Conservation (phyloP, 805 yeast genomes). For the Starmerella stigmatis region DNA sequence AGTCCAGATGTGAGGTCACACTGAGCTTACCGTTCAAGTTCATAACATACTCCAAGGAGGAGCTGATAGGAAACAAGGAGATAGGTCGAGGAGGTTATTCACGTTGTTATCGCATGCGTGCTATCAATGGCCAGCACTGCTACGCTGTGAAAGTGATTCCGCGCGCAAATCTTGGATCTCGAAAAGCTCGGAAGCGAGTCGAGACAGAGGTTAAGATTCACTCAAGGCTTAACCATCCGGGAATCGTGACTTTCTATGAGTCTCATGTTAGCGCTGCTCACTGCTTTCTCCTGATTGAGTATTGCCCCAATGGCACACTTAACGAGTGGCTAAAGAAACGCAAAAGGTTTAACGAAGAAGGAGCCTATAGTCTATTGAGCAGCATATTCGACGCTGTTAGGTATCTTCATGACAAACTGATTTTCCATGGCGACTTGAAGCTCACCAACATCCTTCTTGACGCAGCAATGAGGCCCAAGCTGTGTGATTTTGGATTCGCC, state of each 20-base stretch:
- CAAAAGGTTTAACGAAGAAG: slow-evolving; percentile 77
- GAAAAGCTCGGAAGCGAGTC: not conserved
- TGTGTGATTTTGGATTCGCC: slow-evolving; percentile 95
- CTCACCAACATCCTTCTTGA: slow-evolving; percentile 91
- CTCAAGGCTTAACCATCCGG: slow-evolving; percentile 72
- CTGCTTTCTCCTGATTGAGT: slow-evolving; percentile 81
- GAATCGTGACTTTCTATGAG: slow-evolving; percentile 81
- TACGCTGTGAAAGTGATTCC: slow-evolving; percentile 18
- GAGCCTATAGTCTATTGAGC: slow-evolving; percentile 72
- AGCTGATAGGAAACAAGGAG: not conserved
- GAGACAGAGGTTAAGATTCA: slow-evolving; percentile 72
- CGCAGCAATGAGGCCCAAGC: slow-evolving; percentile 79
- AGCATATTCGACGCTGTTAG: slow-evolving; percentile 87
- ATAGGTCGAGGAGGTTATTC: slow-evolving; percentile 22
- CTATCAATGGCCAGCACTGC: slow-evolving; percentile 4
- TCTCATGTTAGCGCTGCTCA: slow-evolving; percentile 90
- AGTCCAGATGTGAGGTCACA: not conserved
- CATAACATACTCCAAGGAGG: not conserved
- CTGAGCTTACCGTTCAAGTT: not conserved
- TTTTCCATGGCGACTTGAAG: slow-evolving; percentile 88
- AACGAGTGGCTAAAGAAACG: slow-evolving; percentile 81
- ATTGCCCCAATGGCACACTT: slow-evolving; percentile 84
- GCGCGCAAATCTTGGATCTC: not conserved
- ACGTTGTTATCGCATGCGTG: slow-evolving; percentile 14
- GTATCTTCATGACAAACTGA: slow-evolving; percentile 80